Percentiles rank a stretch among this genome's conserved stretches.
These are phyloP conservation scores for Talaromyces nanjingensis DNA, from an alignment of 495 filamentous ascomycete genomes.

Conservation along the genomic window DNA sequence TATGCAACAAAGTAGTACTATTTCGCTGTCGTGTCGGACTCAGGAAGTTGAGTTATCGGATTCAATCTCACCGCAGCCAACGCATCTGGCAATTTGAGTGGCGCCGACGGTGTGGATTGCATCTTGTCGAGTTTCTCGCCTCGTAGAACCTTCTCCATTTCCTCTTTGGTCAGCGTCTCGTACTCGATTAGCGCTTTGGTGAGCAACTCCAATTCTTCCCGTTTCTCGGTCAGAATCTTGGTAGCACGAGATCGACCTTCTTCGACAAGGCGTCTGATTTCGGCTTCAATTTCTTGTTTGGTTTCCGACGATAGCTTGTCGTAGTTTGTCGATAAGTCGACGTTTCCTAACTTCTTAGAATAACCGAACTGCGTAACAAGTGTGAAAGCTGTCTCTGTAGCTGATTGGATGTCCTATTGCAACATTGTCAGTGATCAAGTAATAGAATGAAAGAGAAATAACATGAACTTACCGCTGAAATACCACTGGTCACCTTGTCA, in stretches of 20 bases:
- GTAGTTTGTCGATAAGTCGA: constrained; percentile 76
- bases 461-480: constrained; percentile 48
- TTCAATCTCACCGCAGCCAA: constrained; percentile 24
- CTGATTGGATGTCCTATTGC: constrained; percentile 68
- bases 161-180: constrained; percentile 79
- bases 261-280: constrained; percentile 79
- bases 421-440: constrained; percentile 15
- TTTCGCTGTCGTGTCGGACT: constrained; percentile 19
- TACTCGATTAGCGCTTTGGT: constrained; percentile 89
- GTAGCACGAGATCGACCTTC: constrained; percentile 70
- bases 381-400: constrained; percentile 69
- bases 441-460: not conserved
- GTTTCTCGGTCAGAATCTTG: constrained; percentile 59
- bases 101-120: constrained; percentile 30
- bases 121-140: constrained; percentile 76
- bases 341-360: constrained; percentile 80
- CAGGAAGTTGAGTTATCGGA: constrained; percentile 15
- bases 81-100: constrained; percentile 50
- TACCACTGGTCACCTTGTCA: constrained; percentile 81
- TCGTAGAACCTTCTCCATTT: constrained; percentile 79
- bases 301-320: constrained; percentile 76
- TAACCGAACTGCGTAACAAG: constrained; percentile 88
- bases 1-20: constrained; percentile 14
- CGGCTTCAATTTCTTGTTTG: constrained; percentile 72
- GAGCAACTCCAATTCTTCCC: constrained; percentile 77